Base-by-base conservation (phyloP, 164 flowering plant species). In the Santalum album region DNA sequence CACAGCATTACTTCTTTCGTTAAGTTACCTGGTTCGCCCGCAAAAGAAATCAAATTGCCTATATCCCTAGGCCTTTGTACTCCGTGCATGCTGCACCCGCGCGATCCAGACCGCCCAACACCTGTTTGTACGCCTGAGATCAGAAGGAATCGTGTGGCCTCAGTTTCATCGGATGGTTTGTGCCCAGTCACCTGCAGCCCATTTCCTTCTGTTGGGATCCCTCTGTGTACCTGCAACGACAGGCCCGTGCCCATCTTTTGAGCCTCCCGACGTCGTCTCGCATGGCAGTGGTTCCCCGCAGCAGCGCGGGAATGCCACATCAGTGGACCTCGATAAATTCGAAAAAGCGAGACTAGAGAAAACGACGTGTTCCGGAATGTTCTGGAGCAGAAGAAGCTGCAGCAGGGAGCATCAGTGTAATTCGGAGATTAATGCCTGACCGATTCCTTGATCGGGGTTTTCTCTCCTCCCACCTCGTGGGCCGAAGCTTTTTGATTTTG, bases 391-490 rank as follows among this genome's bases (percentile, higher is more conserved):
- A 71, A 84, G 96, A 75, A 89, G 96, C 75, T 89, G 91, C 72
- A 89, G 94, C 71, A 74, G 97, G 69, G 99, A 89, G 74, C 82
- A 89, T 56, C 96, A 81, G 56, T 91, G 98, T 69, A 82, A 88
- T 53, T 79, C 98, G 7, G 96, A 91, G 58, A 88, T 88, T 46
- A 90, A 85, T 59, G 76, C 92, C 54, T 82, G 63, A 78, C 48
- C 16, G 3, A 32, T 32, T 5, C 35, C 5, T 32, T 32, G 7
- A 32, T 32, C 12, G 36, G 10, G 12, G 10, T 32, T 32, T 32
- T 32, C 36, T 32, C 36, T 3, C 17, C 4, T 10, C 15, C 16
- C 16, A 15, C 1, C 17, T 38, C 16, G 10, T 6, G 14, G 17
- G 3, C 14, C 3, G 6, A 14, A 38, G 16, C 40, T 9, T 36